These are phyloP conservation scores for Patellifolia procumbens DNA, from an alignment of 179 eudicot genomes.

Conservation along the genomic window DNA sequence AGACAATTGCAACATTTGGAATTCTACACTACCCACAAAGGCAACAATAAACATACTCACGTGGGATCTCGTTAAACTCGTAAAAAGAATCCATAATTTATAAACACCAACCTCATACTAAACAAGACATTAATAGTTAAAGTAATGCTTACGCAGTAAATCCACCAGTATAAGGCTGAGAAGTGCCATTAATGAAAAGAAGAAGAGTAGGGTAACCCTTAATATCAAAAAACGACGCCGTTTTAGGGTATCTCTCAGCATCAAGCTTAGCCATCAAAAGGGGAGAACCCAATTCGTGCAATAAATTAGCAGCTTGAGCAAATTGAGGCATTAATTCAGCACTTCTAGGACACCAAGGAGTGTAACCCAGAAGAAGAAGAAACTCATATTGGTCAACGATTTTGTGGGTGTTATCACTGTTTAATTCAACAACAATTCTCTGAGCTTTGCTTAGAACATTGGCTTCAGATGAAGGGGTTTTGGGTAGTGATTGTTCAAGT, in stretches of 20 bases:
- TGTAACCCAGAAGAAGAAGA: conserved; percentile 77
- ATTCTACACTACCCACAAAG: too few relatives aligned
- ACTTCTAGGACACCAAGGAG: conserved; percentile 90
- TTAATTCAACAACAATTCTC: conserved; percentile 68
- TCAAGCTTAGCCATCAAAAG: conserved; percentile 78
- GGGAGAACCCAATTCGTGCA: conserved; percentile 51
- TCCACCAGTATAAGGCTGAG: conserved; percentile 82
- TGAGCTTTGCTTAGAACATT: conserved; percentile 68
- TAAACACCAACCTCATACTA: background rate
- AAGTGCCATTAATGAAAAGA: conserved; percentile 68
- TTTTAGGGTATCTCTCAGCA: conserved; percentile 68
- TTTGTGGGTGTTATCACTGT: conserved; percentile 58
- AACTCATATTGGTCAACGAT: conserved; percentile 49
- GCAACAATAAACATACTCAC: too few relatives aligned
- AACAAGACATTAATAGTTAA: background rate
- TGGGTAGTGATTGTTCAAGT: conserved; percentile 27
- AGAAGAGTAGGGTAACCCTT: conserved; percentile 88
- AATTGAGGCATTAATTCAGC: conserved; percentile 95
- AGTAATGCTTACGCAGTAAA: conserved; percentile 61
- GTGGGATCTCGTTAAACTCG: too few relatives aligned
- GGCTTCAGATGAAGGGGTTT: conserved; percentile 44
- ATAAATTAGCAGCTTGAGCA: conserved; percentile 76
- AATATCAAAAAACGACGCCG: conserved; percentile 64
- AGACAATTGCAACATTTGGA: too few relatives aligned
- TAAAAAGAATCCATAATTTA: too few relatives aligned